Evolutionary conservation across 495 filamentous ascomycete species (phyloP).

Genomic region (Pyronema domesticum): DNA sequence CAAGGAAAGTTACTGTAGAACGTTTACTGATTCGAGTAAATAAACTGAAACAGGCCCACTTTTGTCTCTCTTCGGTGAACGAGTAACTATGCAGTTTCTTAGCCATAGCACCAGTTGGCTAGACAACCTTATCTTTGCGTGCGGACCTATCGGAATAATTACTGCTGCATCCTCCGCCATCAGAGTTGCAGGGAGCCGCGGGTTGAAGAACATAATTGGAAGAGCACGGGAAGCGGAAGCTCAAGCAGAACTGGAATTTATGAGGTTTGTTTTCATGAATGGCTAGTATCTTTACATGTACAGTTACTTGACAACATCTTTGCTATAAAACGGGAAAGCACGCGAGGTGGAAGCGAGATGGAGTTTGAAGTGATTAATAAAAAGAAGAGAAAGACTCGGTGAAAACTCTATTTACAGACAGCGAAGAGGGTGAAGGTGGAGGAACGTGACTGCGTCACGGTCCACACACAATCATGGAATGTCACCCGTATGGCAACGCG

Average conservation of each 20-base stretch:
- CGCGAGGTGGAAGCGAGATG: no score
- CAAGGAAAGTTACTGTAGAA: no score
- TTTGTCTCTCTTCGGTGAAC: conserved; percentile 37
- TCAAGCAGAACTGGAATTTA: conserved; percentile 24
- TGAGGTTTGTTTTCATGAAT: conserved; percentile 11
- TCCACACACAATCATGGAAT: no score
- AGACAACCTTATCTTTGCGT: conserved; percentile 36
- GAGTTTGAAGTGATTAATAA: no score
- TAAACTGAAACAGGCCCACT: conserved; percentile 20
- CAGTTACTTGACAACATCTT: background rate
- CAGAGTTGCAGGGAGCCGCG: conserved; percentile 30
- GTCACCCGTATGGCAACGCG: no score
- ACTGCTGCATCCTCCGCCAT: conserved; percentile 35
- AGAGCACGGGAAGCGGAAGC: conserved; percentile 21
- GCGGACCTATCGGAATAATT: conserved; percentile 37
- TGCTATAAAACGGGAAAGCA: no score
- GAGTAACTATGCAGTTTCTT: conserved; percentile 38
- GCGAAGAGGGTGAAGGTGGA: no score
- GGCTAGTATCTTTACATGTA: background rate
- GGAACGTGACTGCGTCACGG: no score
- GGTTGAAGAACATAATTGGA: conserved; percentile 35
- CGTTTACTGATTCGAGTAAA: no score
- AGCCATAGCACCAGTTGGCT: conserved; percentile 32
- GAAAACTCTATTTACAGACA: no score
- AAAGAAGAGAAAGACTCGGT: no score